phyloP scores from a whole-genome alignment of 176 grass and related monocot genomes.

The Microstegium vimineum region DNA sequence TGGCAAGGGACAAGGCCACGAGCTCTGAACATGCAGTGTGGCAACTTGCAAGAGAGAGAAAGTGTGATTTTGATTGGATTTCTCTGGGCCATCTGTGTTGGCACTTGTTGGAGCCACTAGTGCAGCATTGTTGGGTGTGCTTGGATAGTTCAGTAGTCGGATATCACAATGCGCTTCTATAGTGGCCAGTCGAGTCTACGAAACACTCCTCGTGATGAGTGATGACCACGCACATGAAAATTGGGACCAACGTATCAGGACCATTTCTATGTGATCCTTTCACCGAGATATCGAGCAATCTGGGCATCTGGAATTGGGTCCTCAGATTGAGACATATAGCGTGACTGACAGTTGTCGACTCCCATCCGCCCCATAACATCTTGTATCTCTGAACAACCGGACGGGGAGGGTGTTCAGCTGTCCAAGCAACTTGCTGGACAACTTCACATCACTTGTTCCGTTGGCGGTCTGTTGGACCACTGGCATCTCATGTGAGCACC shows the following conservation, averaged over 20 bases:
- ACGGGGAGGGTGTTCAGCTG: neutral
- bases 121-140: neutral
- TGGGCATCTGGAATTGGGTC: neutral
- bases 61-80: neutral
- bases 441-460: neutral
- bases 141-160: neutral
- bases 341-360: neutral
- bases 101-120: neutral
- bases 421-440: neutral
- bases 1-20: slow-evolving; percentile 31
- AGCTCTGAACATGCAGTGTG: slow-evolving; percentile 20
- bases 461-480: neutral
- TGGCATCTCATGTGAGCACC: slow-evolving; percentile 2
- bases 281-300: neutral
- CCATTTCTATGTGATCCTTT: neutral
- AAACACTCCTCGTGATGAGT: neutral
- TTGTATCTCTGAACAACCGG: neutral
- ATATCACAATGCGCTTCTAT: slow-evolving; percentile 1
- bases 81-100: slow-evolving; percentile 16
- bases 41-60: neutral
- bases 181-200: neutral
- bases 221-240: too few species aligned
- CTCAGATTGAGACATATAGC: neutral
- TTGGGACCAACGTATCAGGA: neutral
- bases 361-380: neutral